These are phyloP conservation scores for Aspergillus flavus DNA, from an alignment of 2,329 filamentous ascomycete genomes.

Conservation along the genomic window DNA sequence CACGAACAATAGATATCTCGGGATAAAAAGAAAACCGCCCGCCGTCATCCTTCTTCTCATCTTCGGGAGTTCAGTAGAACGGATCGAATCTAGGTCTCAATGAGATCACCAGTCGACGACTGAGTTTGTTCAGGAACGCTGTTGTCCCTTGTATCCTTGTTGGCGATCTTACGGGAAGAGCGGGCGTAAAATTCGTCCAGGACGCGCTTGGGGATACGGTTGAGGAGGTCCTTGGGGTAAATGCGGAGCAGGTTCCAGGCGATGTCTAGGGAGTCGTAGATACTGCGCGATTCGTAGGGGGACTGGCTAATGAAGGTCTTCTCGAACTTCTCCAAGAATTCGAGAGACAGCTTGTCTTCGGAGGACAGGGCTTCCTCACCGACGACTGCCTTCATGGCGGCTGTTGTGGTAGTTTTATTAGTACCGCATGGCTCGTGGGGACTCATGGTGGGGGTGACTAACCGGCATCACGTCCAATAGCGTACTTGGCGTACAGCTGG, in stretches of 20 bases:
- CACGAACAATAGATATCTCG: slow-evolving; percentile 1
- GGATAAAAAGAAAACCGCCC: not conserved
- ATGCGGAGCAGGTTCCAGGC: slow-evolving; percentile 96
- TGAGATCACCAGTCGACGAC: slow-evolving; percentile 39
- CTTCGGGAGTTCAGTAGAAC: not conserved
- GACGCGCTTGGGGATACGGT: slow-evolving; percentile 84
- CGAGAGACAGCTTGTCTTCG: slow-evolving; percentile 95
- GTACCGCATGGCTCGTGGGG: slow-evolving; percentile 1
- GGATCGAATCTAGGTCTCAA: slow-evolving; percentile 39
- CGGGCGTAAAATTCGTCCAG: slow-evolving; percentile 82
- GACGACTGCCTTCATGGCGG: slow-evolving; percentile 98
- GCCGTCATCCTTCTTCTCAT: not conserved
- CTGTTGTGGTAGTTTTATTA: slow-evolving; percentile 39
- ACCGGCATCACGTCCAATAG: slow-evolving; percentile 91
- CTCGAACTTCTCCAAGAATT: slow-evolving; percentile 99
- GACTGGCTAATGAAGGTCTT: slow-evolving; percentile 91
- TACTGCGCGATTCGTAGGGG: slow-evolving; percentile 86
- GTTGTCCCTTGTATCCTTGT: slow-evolving; percentile 53
- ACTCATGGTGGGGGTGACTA: slow-evolving; percentile 21
- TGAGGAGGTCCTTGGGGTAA: slow-evolving; percentile 96
- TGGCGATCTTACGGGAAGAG: slow-evolving; percentile 45
- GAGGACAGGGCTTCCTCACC: slow-evolving; percentile 94
- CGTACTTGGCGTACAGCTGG: slow-evolving; percentile 99
- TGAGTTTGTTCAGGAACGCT: slow-evolving; percentile 32
- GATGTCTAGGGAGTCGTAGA: slow-evolving; percentile 91